Base-by-base conservation (phyloP, 371 early-diverging fungal species). In the Cokeromyces recurvatus region DNA sequence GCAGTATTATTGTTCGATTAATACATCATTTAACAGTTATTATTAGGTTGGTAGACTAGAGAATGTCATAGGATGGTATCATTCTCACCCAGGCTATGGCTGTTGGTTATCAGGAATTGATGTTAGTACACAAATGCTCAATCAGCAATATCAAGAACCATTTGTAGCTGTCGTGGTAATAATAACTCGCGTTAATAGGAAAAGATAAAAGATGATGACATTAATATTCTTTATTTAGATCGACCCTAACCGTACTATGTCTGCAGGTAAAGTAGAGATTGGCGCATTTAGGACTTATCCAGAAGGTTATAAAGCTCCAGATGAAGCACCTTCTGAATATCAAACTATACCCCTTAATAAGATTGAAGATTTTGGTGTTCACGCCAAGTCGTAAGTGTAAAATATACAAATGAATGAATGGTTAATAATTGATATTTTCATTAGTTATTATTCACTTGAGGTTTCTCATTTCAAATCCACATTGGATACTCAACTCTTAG, bases 31-130 rank as follows among this genome's bases (percentile, higher is more conserved):
- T 27, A 27, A 5, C 29, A 7, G 5, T 27, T 27, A 7, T 11
- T 23, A 16, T 24, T 64, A 90, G 86, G 88, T 91, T n/a, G 96
- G 94, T 5, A 79, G 95, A 27, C 59, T 87, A 5, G 98, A 98
- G 59, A 92, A 96, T 61, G 92, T 82, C 3, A 81, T 97, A 58
- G 98, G 98, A 2, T 98, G 98, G 98, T 98, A 98, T 74, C 98
- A 98, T 64, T 88, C 89, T 32, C 98, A 98, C 72, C 98, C 98
- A 15, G 98, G 98, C 12, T 98, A 97, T 59, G 97, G 97, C 2
- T 97, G 97, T 70, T 98, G 98, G 98, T 78, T 98, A 43, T 96
- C 97, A 6, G 97, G 98, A 20, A 97, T 98, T 60, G 98, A 98
- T 61, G 97, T 97, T 20, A 78, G 79, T 43, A 98, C 98, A 11